Evolutionary conservation across 345 rosid genomes (phyloP), one percentile per base, ranked within the genome.

Genomic region (Gossypium arboreum): DNA sequence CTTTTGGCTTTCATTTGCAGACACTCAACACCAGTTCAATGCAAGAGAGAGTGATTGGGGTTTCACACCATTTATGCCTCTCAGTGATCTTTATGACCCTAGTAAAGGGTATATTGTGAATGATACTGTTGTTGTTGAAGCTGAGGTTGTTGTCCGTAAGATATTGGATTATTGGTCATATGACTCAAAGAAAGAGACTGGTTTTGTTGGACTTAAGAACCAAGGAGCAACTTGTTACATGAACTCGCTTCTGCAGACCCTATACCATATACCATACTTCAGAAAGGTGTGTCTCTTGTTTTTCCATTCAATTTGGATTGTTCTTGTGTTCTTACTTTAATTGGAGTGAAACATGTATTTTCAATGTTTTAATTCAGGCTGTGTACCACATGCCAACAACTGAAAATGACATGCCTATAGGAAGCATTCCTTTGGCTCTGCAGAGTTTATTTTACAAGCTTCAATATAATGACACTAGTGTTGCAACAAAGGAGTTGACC

Each of bases 201-300:
- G 98, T 57, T 94, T 85, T 85, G 98, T 94, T 75, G 98, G 98
- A 60, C 94, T 94, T 27, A 94, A 94, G 85, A 94, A 94, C 85
- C 98, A 94, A 84, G 98, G 98, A 78, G 98, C 98, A n/a, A 94
- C 98, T 71, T 94, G 98, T 78, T 94, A 94, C 81, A 92, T 94
- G 98, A 94, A 94, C 84, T 94, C 98, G 79, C 92, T 94, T 47
- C 83, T 94, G 60, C 98, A 94, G 80, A 91, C 97, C 29, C 81
- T 92, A 68, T 94, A 88, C 79, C 98, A 94, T 66, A 88, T 91
- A 76, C 97, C 97, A 12, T 92, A 91, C 86, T 94, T 94, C 84
- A 89, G 97, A 86, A 94, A 92, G 97, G 98, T 92, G 52, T 9
- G 82, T 68, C 47, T 74, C 73, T 61, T 17, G 61, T 71, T 73